Percentiles rank a stretch among this genome's conserved stretches.
Evolutionary conservation across 768 basidiomycete genomes (phyloP).

Genomic region (Pholiota conissans): DNA sequence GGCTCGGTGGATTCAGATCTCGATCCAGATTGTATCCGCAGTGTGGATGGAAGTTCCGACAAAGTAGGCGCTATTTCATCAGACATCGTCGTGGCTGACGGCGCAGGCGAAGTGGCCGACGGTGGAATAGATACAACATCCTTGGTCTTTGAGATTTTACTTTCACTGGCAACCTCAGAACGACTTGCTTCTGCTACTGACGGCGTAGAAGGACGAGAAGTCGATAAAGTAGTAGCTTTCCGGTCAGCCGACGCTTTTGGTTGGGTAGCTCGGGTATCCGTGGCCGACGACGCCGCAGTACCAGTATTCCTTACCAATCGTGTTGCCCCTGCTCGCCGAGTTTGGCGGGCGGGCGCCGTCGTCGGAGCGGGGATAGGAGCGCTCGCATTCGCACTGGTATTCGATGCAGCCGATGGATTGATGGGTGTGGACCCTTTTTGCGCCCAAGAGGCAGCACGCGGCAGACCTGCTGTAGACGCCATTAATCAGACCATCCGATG

Average conservation of each 20-base stretch:
- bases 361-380: slow-evolving; percentile 7
- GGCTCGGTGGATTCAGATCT: slow-evolving; percentile 37
- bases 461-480: slow-evolving; percentile 45
- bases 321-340: slow-evolving; percentile 40
- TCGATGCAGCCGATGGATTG: slow-evolving; percentile 19
- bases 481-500: slow-evolving; percentile 11
- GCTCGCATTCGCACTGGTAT: slow-evolving; percentile 4
- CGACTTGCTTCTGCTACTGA: slow-evolving; percentile 52
- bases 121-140: slow-evolving; percentile 30
- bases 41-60: slow-evolving; percentile 40
- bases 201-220: slow-evolving; percentile 65
- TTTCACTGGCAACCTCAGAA: slow-evolving; percentile 44
- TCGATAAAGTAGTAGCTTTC: slow-evolving; percentile 41
- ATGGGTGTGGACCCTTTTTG: slow-evolving; percentile 34
- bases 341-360: slow-evolving; percentile 35
- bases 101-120: slow-evolving; percentile 42
- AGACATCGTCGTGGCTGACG: slow-evolving; percentile 50
- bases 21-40: slow-evolving; percentile 39
- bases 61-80: slow-evolving; percentile 44
- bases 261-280: slow-evolving; percentile 33
- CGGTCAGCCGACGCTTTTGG: slow-evolving; percentile 42
- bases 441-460: slow-evolving; percentile 69
- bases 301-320: slow-evolving; percentile 48
- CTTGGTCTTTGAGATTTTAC: slow-evolving; percentile 37
- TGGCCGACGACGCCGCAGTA: slow-evolving; percentile 17